Conservation (phyloP, 305 asterid genomes). For the Euphrasia arctica region DNA sequence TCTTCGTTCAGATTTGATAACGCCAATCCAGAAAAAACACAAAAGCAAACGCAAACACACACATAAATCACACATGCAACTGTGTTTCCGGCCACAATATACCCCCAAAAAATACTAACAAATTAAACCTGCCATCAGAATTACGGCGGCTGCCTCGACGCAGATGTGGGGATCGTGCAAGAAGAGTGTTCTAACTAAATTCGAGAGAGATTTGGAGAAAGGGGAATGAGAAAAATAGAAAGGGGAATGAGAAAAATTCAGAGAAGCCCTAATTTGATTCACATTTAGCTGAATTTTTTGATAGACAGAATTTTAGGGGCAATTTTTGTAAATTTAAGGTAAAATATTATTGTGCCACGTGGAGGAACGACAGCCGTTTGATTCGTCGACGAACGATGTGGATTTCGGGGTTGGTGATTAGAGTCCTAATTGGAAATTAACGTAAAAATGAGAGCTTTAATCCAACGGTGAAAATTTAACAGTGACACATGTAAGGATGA, state of each 20-base stretch:
- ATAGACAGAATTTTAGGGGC: conserved; percentile 26
- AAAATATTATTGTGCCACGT: conserved; percentile 29
- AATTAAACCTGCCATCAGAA: conserved; percentile 47
- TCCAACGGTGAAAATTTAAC: neutral
- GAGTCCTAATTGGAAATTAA: conserved; percentile 2
- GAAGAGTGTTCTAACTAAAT: conserved; percentile 29
- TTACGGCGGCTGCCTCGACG: conserved; percentile 35
- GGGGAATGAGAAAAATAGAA: conserved; percentile 28
- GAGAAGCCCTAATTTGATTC: conserved; percentile 82
- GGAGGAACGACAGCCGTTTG: neutral
- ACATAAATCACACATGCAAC: conserved; percentile 40
- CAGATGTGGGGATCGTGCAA: conserved; percentile 51
- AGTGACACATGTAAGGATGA: conserved; percentile 11
- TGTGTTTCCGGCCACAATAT: conserved; percentile 21
- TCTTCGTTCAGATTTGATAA: conserved; percentile 24
- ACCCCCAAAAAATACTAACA: neutral
- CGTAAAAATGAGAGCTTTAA: conserved; percentile 14
- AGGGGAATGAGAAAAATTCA: conserved; percentile 29
- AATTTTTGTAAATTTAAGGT: conserved; percentile 21
- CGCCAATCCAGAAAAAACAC: conserved; percentile 23
- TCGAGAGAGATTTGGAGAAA: conserved; percentile 34
- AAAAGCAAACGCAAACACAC: conserved; percentile 21
- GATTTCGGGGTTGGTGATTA: conserved; percentile 30
- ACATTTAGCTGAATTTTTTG: conserved; percentile 21
- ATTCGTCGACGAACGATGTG: conserved; percentile 18